phyloP scores from a whole-genome alignment of 2,329 filamentous ascomycete genomes.

The Diaporthe vexans region DNA sequence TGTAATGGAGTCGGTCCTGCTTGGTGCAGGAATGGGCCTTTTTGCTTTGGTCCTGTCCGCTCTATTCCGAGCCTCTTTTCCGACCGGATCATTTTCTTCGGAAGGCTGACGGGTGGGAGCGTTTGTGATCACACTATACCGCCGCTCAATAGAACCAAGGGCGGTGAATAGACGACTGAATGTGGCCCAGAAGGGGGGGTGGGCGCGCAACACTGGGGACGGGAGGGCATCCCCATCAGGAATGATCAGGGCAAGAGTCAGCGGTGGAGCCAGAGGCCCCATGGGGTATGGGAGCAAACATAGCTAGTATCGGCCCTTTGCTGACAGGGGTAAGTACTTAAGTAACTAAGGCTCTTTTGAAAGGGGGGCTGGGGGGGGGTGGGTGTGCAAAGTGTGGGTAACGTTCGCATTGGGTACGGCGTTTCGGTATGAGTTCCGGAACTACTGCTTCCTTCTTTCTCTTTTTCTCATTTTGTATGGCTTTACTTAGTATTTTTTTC shows the following conservation, averaged over 20 bases:
- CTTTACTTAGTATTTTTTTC: not conserved
- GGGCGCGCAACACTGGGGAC: not conserved
- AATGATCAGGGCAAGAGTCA: conserved; percentile 4
- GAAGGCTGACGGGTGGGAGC: not conserved
- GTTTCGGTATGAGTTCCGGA: conserved; percentile 36
- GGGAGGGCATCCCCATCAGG: conserved; percentile 30
- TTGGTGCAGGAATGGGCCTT: conserved; percentile 2
- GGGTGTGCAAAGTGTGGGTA: conserved; percentile 13
- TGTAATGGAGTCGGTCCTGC: conserved; percentile 14
- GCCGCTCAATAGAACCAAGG: not conserved
- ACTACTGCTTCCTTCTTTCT: conserved; percentile 29
- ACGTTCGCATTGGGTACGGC: conserved; percentile 38
- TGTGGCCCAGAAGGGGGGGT: conserved; percentile 6
- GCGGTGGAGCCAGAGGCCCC: conserved; percentile 28
- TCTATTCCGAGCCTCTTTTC: not conserved
- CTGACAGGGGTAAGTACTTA: not conserved
- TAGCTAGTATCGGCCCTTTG: not conserved
- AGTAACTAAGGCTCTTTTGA: conserved; percentile 12
- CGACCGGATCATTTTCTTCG: not conserved
- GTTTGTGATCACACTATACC: not conserved
- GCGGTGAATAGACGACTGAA: conserved; percentile 12
- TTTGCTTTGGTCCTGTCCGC: not conserved
- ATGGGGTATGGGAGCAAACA: conserved; percentile 25
- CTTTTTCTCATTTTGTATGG: not conserved
- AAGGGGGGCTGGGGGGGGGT: not conserved